Evolutionary conservation across 2,329 filamentous ascomycete genomes (phyloP).

Genomic region (Xylariaceae sp.): DNA sequence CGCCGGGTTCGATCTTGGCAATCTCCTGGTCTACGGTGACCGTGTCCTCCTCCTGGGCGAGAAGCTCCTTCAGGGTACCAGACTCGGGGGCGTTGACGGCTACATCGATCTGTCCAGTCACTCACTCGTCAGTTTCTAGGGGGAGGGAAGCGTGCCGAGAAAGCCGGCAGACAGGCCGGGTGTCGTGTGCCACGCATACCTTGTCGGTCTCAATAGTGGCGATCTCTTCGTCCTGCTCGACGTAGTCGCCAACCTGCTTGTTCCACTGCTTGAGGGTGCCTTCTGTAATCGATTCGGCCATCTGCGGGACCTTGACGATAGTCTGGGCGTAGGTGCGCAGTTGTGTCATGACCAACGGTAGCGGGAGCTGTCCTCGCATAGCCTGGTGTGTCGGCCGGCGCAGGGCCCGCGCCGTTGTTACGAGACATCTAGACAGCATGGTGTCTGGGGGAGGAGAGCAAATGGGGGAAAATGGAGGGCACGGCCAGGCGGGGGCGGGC

Average conservation of each 20-base stretch:
- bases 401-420: slow-evolving; percentile 34
- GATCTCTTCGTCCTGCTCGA: slow-evolving; percentile 95
- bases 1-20: slow-evolving; percentile 75
- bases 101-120: slow-evolving; percentile 72
- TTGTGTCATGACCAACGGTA: slow-evolving; percentile 47
- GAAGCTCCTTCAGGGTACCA: slow-evolving; percentile 83
- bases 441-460: slow-evolving; percentile 1
- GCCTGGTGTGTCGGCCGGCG: slow-evolving; percentile 31
- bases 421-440: slow-evolving; percentile 27
- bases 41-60: slow-evolving; percentile 90
- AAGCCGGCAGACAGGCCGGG: too few species aligned
- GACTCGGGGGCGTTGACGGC: slow-evolving; percentile 90
- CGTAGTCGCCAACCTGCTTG: slow-evolving; percentile 86
- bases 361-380: slow-evolving; percentile 33
- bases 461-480: too few species aligned
- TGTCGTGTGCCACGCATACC: slow-evolving; percentile 53
- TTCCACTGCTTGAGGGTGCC: slow-evolving; percentile 93
- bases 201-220: slow-evolving; percentile 99
- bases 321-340: slow-evolving; percentile 66
- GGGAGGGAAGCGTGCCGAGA: background rate
- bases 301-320: slow-evolving; percentile 87
- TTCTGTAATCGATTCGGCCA: slow-evolving; percentile 98
- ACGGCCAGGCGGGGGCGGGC: too few species aligned
- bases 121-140: slow-evolving; percentile 7
- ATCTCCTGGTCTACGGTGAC: slow-evolving; percentile 92